Base-by-base conservation (phyloP, 2,329 filamentous ascomycete species). In the Rhexocercosporidium sp. region DNA sequence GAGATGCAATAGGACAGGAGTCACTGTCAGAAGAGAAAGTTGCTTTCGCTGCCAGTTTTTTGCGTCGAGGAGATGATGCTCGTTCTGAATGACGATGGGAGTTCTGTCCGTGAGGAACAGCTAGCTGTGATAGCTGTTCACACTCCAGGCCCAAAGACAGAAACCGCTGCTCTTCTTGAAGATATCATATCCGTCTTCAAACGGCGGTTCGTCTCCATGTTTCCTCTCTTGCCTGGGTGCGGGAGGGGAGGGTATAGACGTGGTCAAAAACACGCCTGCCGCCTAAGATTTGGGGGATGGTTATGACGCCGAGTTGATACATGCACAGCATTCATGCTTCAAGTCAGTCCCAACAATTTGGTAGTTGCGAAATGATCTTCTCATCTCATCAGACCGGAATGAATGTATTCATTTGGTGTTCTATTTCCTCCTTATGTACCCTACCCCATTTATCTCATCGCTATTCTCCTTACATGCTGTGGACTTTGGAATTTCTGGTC, bases 401-500 rank as follows among this genome's bases (percentile, higher is more conserved):
- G 31, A 37, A 37, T 37, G 8, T 37, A 37, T 6, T 4, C 4
- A n/a, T n/a, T n/a, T n/a, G n/a, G n/a, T n/a, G n/a, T n/a, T n/a
- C n/a, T n/a, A n/a, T n/a, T n/a, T n/a, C 34, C 34, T 37, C 12
- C 34, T 37, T 11, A 37, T 37, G n/a, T n/a, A n/a, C n/a, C n/a
- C n/a, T n/a, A n/a, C 47, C 22, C 8, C 12, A 31, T 31, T 14
- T 7, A 18, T 31, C 27, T 5, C 14, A 22, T 3, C 27, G 51
- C 8, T 34, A 18, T 22, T 34, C 29, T 3, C 14, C 18, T 60
- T 53, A 75, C 83, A 87, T 81, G 37, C 72, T 78, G 75, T 89
- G 85, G 14, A 89, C 85, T n/a, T 78, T 82, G 66, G 82, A 84
- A 69, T 87, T 82, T 73, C 79, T 83, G 11, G 80, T 84, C 85